A percentile compares a stretch with the other conserved stretches of the same genome.
Evolutionary conservation across 2,329 filamentous ascomycete genomes (phyloP).

Genomic region (Trichophyton schoenleinii): DNA sequence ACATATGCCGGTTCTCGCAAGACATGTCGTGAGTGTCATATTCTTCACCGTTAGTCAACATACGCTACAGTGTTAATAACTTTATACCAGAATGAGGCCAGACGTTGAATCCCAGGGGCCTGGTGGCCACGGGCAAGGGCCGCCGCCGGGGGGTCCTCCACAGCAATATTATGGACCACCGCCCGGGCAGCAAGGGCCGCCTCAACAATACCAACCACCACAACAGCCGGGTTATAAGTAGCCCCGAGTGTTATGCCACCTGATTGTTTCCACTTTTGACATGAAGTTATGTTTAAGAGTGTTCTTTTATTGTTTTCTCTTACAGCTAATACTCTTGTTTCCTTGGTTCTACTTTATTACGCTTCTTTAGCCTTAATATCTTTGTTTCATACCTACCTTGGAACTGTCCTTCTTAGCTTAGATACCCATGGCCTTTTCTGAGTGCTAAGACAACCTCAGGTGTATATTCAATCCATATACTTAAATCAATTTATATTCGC

Average conservation of each 20-base stretch:
- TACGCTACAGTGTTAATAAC: not conserved
- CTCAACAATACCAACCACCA: constrained; percentile 8
- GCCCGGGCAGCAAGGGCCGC: not conserved
- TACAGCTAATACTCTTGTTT: not conserved
- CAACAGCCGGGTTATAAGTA: constrained; percentile 10
- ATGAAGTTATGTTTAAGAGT: not conserved
- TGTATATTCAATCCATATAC: not conserved
- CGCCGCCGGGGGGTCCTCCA: not conserved
- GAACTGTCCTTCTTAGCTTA: not conserved
- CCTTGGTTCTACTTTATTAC: not conserved
- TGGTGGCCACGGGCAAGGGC: constrained; percentile 7
- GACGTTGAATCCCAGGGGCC: constrained; percentile 14
- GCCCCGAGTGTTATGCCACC: not conserved
- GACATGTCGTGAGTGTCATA: constrained; percentile 13
- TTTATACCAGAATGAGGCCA: constrained; percentile 5
- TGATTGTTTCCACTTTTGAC: not conserved
- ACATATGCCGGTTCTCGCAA: constrained; percentile 15
- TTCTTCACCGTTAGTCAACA: constrained; percentile 2
- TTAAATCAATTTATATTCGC: not conserved
- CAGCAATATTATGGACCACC: constrained; percentile 5
- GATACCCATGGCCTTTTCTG: not conserved
- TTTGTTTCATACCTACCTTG: not conserved
- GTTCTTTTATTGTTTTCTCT: not conserved
- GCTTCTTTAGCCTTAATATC: not conserved
- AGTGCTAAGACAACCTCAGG: not conserved